Conservation (phyloP, 441 rosid genomes). For the Lagerstroemia fauriei region DNA sequence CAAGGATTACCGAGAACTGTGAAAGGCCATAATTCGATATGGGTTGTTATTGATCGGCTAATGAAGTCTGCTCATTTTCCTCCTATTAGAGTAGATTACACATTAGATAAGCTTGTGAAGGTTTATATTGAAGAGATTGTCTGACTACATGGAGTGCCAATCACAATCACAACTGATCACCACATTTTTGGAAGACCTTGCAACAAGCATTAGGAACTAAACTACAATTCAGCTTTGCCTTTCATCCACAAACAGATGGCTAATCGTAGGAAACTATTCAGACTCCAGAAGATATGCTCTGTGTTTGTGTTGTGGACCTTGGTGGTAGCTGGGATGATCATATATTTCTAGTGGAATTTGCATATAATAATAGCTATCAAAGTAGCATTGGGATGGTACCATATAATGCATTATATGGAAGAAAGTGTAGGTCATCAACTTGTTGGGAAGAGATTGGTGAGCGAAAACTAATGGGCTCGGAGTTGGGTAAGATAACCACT, state of each 20-base stretch:
- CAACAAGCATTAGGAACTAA: neutral
- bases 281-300: constrained; percentile 7
- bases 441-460: constrained; percentile 16
- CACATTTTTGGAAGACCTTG: neutral
- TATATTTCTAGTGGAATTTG: neutral
- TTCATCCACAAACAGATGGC: constrained; percentile 4
- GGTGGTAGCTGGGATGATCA: neutral
- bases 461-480: neutral
- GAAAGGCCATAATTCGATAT: neutral
- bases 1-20: neutral
- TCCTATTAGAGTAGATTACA: neutral
- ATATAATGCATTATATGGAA: constrained; percentile 12
- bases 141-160: constrained; percentile 1
- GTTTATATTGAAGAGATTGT: constrained; percentile 11
- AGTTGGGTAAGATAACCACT: neutral
- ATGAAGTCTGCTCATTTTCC: constrained; percentile 2
- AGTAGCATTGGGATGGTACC: constrained; percentile 10
- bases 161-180: neutral
- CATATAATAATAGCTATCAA: constrained; percentile 3
- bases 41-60: neutral
- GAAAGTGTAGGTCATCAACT: neutral
- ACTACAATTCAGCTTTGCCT: neutral
- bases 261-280: neutral
- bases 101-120: neutral
- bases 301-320: constrained; percentile 3